Evolutionary conservation across 2,329 filamentous ascomycete species (phyloP).

Genomic region (Cercospora nicotianae): DNA sequence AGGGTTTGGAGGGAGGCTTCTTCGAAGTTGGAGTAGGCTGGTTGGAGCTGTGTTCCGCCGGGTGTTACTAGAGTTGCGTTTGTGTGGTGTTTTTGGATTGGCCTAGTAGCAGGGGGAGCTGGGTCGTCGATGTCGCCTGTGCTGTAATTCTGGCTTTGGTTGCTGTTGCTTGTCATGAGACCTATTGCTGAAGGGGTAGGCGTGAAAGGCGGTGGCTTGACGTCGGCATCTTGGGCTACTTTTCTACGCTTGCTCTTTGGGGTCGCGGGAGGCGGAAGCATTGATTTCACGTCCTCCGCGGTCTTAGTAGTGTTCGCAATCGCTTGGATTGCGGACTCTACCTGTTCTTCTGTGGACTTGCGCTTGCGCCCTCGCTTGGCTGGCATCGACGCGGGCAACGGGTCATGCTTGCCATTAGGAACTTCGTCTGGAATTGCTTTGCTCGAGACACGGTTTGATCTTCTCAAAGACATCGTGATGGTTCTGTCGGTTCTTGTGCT

Average conservation of each 20-base stretch:
- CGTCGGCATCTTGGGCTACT: slow-evolving; percentile 25
- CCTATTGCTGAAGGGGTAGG: slow-evolving; percentile 53
- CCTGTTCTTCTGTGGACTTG: slow-evolving; percentile 24
- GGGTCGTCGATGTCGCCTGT: slow-evolving; percentile 44
- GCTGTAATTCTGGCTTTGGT: slow-evolving; percentile 38
- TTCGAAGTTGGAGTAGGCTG: slow-evolving; percentile 45
- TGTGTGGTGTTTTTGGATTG: slow-evolving; percentile 63
- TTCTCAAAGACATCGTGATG: slow-evolving; percentile 52
- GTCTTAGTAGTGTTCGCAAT: slow-evolving; percentile 17
- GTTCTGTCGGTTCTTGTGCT: neutral
- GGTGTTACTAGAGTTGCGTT: slow-evolving; percentile 73
- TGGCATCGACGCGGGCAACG: slow-evolving; percentile 18
- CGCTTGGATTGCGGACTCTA: slow-evolving; percentile 19
- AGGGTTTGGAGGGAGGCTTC: slow-evolving; percentile 36
- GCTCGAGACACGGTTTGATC: slow-evolving; percentile 51
- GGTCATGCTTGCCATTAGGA: slow-evolving; percentile 10
- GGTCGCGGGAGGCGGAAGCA: slow-evolving; percentile 37
- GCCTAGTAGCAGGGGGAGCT: slow-evolving; percentile 44
- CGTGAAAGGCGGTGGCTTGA: slow-evolving; percentile 43
- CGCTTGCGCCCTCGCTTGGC: slow-evolving; percentile 28
- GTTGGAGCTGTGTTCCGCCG: slow-evolving; percentile 63
- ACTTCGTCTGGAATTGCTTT: slow-evolving; percentile 5
- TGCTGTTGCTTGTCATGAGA: slow-evolving; percentile 45
- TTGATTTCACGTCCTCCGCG: slow-evolving; percentile 20
- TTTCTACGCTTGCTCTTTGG: slow-evolving; percentile 34